Percentiles rank a stretch among this genome's conserved stretches.
Evolutionary conservation across 192 early-diverging fungal genomes (phyloP).

Genomic region (Obelidium mucronatum): DNA sequence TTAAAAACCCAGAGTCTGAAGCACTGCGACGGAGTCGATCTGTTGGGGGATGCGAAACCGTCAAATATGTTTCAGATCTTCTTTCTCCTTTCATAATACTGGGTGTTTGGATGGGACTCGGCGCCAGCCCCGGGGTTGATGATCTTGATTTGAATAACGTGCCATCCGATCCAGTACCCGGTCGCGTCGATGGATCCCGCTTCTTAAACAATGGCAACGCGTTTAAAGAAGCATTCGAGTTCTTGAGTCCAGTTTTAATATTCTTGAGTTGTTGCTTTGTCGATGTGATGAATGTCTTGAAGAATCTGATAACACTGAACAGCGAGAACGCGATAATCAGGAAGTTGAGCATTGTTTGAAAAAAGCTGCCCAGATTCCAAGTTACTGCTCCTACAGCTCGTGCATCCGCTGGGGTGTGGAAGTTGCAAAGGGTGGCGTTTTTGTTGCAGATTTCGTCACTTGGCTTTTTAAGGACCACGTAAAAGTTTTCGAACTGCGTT

Average conservation of each 20-base stretch:
- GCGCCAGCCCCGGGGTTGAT: background rate
- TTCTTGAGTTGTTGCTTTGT: slow-evolving; percentile 22
- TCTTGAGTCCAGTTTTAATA: slow-evolving; percentile 10
- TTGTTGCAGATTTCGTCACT: background rate
- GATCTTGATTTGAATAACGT: background rate
- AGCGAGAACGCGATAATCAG: slow-evolving; percentile 59
- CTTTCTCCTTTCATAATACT: background rate
- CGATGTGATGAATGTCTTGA: slow-evolving; percentile 1
- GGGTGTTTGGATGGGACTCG: too few species aligned
- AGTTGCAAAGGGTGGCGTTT: slow-evolving; percentile 6
- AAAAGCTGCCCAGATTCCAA: slow-evolving; percentile 59
- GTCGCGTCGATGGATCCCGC: background rate
- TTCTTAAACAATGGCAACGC: background rate
- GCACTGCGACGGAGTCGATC: background rate
- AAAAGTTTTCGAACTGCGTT: slow-evolving; percentile 35
- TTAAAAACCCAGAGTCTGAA: background rate
- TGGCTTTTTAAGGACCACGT: slow-evolving; percentile 18
- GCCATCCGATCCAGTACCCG: background rate
- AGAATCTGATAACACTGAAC: slow-evolving; percentile 56
- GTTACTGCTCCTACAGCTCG: slow-evolving; percentile 37
- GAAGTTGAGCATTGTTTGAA: slow-evolving; percentile 70
- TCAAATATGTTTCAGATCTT: background rate
- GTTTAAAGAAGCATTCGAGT: background rate
- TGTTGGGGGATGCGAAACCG: background rate
- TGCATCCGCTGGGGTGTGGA: slow-evolving; percentile 16